Evolutionary conservation across 2,329 filamentous ascomycete species (phyloP).

Genomic region (Cryphonectria japonica): DNA sequence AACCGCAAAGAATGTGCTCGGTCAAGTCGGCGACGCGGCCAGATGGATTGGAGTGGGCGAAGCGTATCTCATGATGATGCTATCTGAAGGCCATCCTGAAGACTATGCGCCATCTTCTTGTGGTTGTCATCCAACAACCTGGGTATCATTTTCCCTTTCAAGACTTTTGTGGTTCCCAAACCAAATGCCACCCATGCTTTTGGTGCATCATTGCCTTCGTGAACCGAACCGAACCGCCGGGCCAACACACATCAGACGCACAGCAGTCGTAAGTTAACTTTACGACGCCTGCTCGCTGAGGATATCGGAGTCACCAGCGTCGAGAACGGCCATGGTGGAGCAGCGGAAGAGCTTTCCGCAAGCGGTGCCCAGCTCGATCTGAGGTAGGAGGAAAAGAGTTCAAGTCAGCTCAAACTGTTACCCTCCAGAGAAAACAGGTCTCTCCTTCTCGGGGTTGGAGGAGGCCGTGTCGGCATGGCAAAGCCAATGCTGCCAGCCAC

Average conservation of each 20-base stretch:
- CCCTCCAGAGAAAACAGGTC: slow-evolving; percentile 83
- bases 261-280: slow-evolving; percentile 30
- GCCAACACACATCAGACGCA: slow-evolving; percentile 9
- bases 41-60: slow-evolving; percentile 29
- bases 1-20: not conserved
- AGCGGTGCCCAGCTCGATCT: slow-evolving; percentile 98
- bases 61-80: slow-evolving; percentile 28
- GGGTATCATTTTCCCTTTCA: slow-evolving; percentile 27
- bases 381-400: slow-evolving; percentile 39
- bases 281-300: slow-evolving; percentile 76
- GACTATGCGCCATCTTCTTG: slow-evolving; percentile 16
- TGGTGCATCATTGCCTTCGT: slow-evolving; percentile 19
- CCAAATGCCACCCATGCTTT: slow-evolving; percentile 20
- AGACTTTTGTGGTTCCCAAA: slow-evolving; percentile 25
- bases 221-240: slow-evolving; percentile 28
- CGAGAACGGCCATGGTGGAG: slow-evolving; percentile 95
- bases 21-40: slow-evolving; percentile 22
- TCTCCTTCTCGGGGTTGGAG: slow-evolving; percentile 83
- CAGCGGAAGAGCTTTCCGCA: slow-evolving; percentile 99
- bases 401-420: slow-evolving; percentile 62
- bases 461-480: slow-evolving; percentile 30
- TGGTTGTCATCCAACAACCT: slow-evolving; percentile 25
- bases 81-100: slow-evolving; percentile 22
- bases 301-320: slow-evolving; percentile 98
- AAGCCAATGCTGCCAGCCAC: slow-evolving; percentile 5